Evolutionary conservation across 129 eudicot species (phyloP), one percentile per base, ranked within the genome.

Genomic region (Flaveria robusta): DNA sequence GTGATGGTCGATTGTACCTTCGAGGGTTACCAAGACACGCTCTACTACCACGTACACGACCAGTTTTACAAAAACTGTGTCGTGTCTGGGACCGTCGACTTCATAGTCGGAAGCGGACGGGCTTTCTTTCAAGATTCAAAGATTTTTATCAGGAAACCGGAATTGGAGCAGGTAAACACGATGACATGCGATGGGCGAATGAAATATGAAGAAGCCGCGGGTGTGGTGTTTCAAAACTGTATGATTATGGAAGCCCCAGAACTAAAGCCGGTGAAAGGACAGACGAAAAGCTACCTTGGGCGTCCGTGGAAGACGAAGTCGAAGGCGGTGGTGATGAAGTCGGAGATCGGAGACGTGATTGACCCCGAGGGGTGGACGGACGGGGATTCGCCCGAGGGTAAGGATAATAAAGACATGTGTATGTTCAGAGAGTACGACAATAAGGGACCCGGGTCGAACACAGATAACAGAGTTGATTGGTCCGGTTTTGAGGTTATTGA

Each of bases 1-100:
- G 83, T 83, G 5, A 51, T 84, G 68, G 78, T 82, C 27, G 84
- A 89, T 62, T 89, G 94, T 84, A 80, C 83, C 83, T 76, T 86
- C 18, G 91, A 84, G 58, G 94, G 87, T 2, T 76, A 62, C 81
- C 91, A 89, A 34, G 78, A 86, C 84, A 86, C 91, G 1, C 59
- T 89, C 45, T 86, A 86, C 84, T 86, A 86, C 66, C 94, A 86
- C 41, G 16, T 74, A 8, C 74, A 66, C 20, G 72, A 84, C 7
- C 91, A 86, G n/a, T 89, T 89, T 78, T 89, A 86, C 64, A 78
- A 83, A 37, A 84, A 80, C 50, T 89, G 94, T 8, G 41, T 47
- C 71, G 75, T 89, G 23, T 83, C 52, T 0, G 93, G 93, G 2
- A 88, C 90, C 9, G 39, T 83, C 0, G 93, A 88, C 66, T 76